Percentiles rank a stretch among this genome's conserved stretches.
Evolutionary conservation across 345 rosid species (phyloP).

Genomic region (Eucalyptus guilfoylei): DNA sequence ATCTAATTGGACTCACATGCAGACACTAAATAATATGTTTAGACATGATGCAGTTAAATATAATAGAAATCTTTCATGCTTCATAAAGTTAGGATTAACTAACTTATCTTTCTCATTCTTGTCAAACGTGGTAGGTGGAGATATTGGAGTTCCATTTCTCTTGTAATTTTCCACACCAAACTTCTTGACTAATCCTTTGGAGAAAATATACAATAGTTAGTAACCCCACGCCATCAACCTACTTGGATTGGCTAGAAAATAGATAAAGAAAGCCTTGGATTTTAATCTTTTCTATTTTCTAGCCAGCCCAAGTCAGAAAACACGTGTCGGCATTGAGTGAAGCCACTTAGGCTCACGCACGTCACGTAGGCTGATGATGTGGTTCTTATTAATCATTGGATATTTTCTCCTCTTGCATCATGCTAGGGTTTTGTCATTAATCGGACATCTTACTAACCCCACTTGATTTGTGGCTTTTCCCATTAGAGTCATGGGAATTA

Average conservation of each 20-base stretch:
- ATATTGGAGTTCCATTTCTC: no score
- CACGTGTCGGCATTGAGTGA: fast-evolving
- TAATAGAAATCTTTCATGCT: neutral
- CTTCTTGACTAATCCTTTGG: no score
- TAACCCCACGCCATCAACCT: no score
- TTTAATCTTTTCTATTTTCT: no score
- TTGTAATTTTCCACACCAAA: no score
- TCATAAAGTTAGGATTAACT: neutral
- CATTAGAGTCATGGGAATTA: neutral
- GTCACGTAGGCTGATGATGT: fast-evolving
- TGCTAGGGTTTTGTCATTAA: neutral
- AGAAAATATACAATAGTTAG: no score
- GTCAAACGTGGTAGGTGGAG: no score
- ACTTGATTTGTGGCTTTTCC: neutral
- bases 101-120: no score
- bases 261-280: no score
- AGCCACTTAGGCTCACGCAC: fast-evolving
- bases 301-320: no score
- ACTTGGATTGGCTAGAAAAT: no score
- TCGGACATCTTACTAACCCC: neutral
- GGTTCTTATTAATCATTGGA: fast-evolving
- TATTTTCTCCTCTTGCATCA: no score
- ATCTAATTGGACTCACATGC: neutral
- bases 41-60: neutral
- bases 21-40: neutral